Conservation (phyloP, 163 green algal species). For the Chlorella variabilis region DNA sequence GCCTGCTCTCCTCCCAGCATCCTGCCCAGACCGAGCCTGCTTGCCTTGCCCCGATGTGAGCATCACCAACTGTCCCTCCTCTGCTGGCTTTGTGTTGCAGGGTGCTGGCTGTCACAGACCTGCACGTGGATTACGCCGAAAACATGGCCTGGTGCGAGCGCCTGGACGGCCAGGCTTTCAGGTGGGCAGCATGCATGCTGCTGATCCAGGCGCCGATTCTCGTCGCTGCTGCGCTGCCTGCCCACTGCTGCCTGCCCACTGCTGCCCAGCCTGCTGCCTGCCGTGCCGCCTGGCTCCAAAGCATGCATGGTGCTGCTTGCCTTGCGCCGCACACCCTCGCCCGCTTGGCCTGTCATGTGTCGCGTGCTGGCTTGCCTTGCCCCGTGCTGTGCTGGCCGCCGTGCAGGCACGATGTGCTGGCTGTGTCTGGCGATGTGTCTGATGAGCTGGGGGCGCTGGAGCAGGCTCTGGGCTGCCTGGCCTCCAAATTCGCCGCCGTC, state of each 20-base stretch:
- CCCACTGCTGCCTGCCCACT: too few relatives aligned
- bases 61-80: too few relatives aligned
- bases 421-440: slow-evolving; percentile 61
- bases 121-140: slow-evolving; percentile 68
- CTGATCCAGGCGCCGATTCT: too few relatives aligned
- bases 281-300: background rate
- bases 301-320: background rate
- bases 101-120: slow-evolving; percentile 66
- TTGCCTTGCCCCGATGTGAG: too few relatives aligned
- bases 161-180: background rate
- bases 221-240: too few relatives aligned
- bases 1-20: too few relatives aligned
- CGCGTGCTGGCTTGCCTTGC: background rate
- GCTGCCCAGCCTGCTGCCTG: too few relatives aligned
- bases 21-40: too few relatives aligned
- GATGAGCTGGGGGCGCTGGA: slow-evolving; percentile 55
- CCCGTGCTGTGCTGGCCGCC: background rate
- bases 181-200: background rate
- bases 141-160: slow-evolving; percentile 59
- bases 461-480: slow-evolving; percentile 41
- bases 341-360: background rate
- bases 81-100: too few relatives aligned
- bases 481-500: slow-evolving; percentile 55
- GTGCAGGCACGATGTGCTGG: slow-evolving; percentile 36
- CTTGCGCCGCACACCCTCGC: background rate